Conservation (phyloP, 179 eudicot genomes). For the Sideroxylon spinosum region DNA sequence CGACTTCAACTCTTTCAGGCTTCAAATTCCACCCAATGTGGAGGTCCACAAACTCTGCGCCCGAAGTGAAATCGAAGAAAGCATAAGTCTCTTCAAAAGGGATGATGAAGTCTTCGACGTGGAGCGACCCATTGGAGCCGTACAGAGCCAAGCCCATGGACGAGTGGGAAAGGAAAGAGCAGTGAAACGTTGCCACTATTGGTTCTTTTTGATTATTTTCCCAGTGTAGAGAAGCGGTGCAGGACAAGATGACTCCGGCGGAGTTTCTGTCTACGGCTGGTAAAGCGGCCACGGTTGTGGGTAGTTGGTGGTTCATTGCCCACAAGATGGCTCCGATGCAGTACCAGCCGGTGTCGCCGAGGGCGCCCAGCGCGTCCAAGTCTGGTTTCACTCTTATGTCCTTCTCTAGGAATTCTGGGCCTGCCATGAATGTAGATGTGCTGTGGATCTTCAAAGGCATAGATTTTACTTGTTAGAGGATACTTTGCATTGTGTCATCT, state of each 20-base stretch:
- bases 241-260: slow-evolving; percentile 43
- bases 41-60: slow-evolving; percentile 33
- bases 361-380: slow-evolving; percentile 47
- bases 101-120: slow-evolving; percentile 37
- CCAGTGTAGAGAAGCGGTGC: slow-evolving; percentile 43
- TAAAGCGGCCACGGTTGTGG: slow-evolving; percentile 36
- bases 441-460: slow-evolving; percentile 32
- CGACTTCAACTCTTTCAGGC: slow-evolving; percentile 30
- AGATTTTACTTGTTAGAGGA: background rate
- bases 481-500: background rate
- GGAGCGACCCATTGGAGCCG: slow-evolving; percentile 39
- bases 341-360: slow-evolving; percentile 60
- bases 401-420: slow-evolving; percentile 26
- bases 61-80: slow-evolving; percentile 27
- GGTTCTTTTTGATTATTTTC: slow-evolving; percentile 20
- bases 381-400: slow-evolving; percentile 44
- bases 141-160: slow-evolving; percentile 36
- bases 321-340: slow-evolving; percentile 55
- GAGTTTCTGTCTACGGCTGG: slow-evolving; percentile 33
- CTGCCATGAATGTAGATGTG: slow-evolving; percentile 31
- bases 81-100: slow-evolving; percentile 43
- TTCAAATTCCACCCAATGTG: slow-evolving; percentile 39
- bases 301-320: slow-evolving; percentile 39
- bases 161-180: slow-evolving; percentile 44
- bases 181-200: slow-evolving; percentile 35